Evolutionary conservation across 495 filamentous ascomycete species (phyloP), one percentile per base, ranked within the genome.

Genomic region (Penicillium steckii): DNA sequence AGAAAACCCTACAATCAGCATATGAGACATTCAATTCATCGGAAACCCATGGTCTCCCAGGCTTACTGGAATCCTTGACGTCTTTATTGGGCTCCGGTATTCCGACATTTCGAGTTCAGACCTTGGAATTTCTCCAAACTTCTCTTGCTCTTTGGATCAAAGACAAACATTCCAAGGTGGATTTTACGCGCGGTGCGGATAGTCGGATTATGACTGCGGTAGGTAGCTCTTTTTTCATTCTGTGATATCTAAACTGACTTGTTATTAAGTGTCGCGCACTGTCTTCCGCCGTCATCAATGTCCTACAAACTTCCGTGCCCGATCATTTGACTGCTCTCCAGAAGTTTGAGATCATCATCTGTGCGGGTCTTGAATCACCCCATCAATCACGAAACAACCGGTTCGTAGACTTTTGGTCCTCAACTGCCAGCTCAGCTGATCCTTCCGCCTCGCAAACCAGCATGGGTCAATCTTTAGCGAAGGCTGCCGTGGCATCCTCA

Each of bases 351-450:
- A 53, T 59, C 0, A 65, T 89, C 19, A 65, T 89, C 1, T 70
- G 76, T 27, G 72, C 83, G 29, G 80, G 83, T 7, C 70, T 91
- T 8, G 60, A 77, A 37, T 82, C 78, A 32, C 71, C 69, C 8
- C 80, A 87, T 46, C 75, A 72, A 18, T 63, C 61, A 3, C 73
- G 82, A 23, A 73, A 77, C 12, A 83, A 81, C 48, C 54, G 61
- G 4, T 79, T 83, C 24, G 64, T 87, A 21, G 70, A 72, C 5
- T 71, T 83, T 49, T 90, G 85, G 85, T 81, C 82, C 45, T 53
- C 69, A 1, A 82, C 75, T 1, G 21, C 38, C 0, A 86, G 85
- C 64, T 80, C 75, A 2, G 56, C 50, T 27, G 70, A 80, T 50
- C 57, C 72, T 7, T 50, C 46, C 7, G 59, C 69, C 30, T 83